These are phyloP conservation scores for Apiospora phragmitis DNA, from an alignment of 2,329 filamentous ascomycete species.

Conservation along the genomic window DNA sequence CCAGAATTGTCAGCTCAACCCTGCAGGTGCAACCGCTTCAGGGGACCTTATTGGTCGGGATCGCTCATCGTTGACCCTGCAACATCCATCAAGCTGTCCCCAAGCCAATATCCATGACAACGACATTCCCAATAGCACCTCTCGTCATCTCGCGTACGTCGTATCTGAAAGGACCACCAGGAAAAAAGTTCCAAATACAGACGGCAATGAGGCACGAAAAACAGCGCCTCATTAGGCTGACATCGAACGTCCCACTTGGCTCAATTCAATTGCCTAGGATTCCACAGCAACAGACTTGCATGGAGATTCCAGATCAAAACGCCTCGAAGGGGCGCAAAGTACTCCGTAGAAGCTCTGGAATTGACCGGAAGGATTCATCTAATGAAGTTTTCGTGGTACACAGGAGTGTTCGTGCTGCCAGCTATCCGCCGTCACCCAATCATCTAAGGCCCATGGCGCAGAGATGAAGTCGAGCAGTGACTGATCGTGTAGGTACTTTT, in stretches of 20 bases:
- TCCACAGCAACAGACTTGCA: not conserved
- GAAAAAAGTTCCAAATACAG: not conserved
- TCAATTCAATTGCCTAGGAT: not conserved
- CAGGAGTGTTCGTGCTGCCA: not conserved
- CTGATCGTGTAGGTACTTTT: not conserved
- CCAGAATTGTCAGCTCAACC: not conserved
- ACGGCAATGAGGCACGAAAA: not conserved
- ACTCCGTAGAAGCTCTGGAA: not conserved
- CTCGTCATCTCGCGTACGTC: not conserved
- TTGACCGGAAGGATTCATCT: not conserved
- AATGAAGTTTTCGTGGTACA: not conserved
- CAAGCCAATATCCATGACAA: slow-evolving; percentile 6
- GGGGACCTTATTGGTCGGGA: not conserved
- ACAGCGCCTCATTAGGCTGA: not conserved
- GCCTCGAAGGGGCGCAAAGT: not conserved
- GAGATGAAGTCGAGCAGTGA: not conserved
- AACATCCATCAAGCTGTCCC: not conserved
- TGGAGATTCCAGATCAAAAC: not conserved
- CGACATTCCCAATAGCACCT: not conserved
- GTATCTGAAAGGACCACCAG: not conserved
- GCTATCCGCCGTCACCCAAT: not conserved
- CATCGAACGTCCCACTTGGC: not conserved
- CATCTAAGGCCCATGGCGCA: not conserved
- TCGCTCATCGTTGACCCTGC: not conserved
- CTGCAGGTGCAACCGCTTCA: not conserved